These are phyloP conservation scores for Chaetomidium leptoderma DNA, from an alignment of 495 filamentous ascomycete genomes.

Conservation along the genomic window DNA sequence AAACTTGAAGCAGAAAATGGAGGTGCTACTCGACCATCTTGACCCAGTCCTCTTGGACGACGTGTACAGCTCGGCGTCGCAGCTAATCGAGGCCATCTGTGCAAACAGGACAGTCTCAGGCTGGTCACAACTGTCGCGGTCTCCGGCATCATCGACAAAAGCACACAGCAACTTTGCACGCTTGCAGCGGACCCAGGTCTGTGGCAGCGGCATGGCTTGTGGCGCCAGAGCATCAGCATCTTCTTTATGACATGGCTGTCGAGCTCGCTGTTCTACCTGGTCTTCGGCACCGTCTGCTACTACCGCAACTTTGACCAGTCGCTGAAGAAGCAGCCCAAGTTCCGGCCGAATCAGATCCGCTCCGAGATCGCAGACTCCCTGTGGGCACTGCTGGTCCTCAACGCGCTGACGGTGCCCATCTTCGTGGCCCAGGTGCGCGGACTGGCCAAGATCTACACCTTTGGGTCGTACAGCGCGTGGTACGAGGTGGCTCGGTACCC, in stretches of 20 bases:
- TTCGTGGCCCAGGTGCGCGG: not conserved
- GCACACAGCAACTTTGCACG: not conserved
- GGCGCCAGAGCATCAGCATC: not conserved
- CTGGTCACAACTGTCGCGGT: not conserved
- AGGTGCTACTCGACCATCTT: not conserved
- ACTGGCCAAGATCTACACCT: not conserved
- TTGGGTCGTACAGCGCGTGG: not conserved
- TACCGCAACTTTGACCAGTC: not conserved
- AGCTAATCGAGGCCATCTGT: not conserved
- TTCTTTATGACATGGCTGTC: not conserved
- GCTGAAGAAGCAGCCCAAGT: not conserved
- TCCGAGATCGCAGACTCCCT: not conserved
- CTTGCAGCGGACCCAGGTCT: not conserved
- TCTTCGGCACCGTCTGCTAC: not conserved
- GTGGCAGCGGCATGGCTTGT: not conserved
- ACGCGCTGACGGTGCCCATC: not conserved
- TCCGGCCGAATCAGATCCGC: not conserved
- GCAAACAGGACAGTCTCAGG: not conserved
- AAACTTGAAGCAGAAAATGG: not conserved
- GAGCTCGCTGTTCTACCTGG: not conserved
- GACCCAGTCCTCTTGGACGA: not conserved
- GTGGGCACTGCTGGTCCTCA: not conserved
- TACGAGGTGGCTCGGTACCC: not conserved
- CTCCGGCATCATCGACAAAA: not conserved
- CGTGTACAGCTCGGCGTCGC: not conserved